Percentiles rank a stretch among this genome's conserved stretches.
phyloP scores from a whole-genome alignment of 2,329 filamentous ascomycete genomes.

The Colletotrichum melonis region DNA sequence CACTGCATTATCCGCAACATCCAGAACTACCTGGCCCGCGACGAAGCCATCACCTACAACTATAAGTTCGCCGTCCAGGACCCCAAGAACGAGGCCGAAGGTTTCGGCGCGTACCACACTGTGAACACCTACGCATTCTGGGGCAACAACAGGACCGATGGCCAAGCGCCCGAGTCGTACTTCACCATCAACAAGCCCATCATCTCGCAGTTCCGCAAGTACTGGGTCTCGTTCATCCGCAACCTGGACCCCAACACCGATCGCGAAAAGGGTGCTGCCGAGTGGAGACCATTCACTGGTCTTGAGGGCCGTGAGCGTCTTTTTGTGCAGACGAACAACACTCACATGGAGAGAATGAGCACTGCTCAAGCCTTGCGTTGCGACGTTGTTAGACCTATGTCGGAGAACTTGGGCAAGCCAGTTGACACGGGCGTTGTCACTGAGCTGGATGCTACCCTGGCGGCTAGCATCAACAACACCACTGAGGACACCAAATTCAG shows the following conservation, averaged over 20 bases:
- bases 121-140: conserved; percentile 76
- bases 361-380: conserved; percentile 32
- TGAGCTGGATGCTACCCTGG: conserved; percentile 28
- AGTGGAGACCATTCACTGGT: conserved; percentile 60
- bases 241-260: conserved; percentile 72
- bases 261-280: conserved; percentile 56
- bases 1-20: conserved; percentile 49
- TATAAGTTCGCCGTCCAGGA: conserved; percentile 79
- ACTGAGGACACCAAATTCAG: conserved; percentile 26
- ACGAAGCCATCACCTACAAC: conserved; percentile 64
- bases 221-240: conserved; percentile 81
- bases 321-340: conserved; percentile 54
- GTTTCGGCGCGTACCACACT: conserved; percentile 75
- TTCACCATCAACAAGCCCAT: conserved; percentile 64
- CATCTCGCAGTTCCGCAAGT: conserved; percentile 72
- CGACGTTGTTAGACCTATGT: conserved; percentile 23
- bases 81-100: conserved; percentile 59
- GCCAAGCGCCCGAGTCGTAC: conserved; percentile 66
- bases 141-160: conserved; percentile 67
- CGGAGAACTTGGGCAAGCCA: conserved; percentile 33
- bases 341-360: conserved; percentile 53
- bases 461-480: conserved; percentile 27
- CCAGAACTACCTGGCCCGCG: conserved; percentile 41
- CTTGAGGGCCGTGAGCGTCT: conserved; percentile 47
- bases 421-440: conserved; percentile 27